A percentile compares a stretch with the other conserved stretches of the same genome.
Evolutionary conservation across 225 moss, liverwort and hornwort species (phyloP).

Genomic region (Anthoceros angustus): DNA sequence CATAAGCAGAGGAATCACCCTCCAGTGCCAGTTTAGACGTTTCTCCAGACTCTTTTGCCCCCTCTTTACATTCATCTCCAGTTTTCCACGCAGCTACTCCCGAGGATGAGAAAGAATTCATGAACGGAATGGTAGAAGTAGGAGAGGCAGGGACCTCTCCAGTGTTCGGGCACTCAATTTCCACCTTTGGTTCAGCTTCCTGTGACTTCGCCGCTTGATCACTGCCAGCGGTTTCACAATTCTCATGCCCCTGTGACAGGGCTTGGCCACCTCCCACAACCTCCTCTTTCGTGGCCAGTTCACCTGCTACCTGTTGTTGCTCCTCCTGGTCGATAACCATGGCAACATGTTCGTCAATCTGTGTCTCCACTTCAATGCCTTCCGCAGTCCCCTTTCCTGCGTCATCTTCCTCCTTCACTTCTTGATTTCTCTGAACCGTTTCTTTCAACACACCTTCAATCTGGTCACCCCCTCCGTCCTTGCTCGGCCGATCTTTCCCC

Average conservation of each 20-base stretch:
- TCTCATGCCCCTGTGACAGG: not conserved
- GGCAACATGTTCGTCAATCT: not conserved
- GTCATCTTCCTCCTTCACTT: not conserved
- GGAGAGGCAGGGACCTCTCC: not conserved
- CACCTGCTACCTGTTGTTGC: not conserved
- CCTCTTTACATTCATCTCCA: not conserved
- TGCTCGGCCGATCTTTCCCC: not conserved
- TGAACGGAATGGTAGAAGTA: not conserved
- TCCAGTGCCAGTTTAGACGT: not conserved
- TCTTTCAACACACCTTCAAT: not conserved
- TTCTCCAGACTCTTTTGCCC: not conserved
- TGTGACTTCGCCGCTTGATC: not conserved
- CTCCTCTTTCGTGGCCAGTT: not conserved
- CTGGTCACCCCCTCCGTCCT: not conserved
- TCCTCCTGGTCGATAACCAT: not conserved
- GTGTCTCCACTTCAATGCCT: not conserved
- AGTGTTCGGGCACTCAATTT: no score
- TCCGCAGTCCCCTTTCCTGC: no score
- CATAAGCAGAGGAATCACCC: not conserved
- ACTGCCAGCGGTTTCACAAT: not conserved
- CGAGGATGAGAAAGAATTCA: not conserved
- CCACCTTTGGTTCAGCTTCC: not conserved
- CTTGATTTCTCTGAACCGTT: not conserved
- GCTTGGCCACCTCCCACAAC: not conserved
- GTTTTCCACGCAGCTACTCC: not conserved